phyloP scores from a whole-genome alignment of 1,139 yeast species.

The Tardiomyces depauwii region DNA sequence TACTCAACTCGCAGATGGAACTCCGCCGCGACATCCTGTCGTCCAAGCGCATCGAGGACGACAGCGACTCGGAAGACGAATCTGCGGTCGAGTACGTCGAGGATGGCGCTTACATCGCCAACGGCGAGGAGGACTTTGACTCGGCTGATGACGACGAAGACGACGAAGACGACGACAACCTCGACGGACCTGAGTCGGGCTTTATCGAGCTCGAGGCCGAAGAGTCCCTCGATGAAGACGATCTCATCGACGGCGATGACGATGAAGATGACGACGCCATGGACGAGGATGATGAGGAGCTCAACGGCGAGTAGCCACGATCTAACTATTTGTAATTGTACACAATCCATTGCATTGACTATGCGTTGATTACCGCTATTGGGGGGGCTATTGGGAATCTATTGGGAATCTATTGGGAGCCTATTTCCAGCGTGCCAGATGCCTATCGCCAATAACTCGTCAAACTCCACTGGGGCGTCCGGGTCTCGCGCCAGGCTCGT shows the following conservation, averaged over 20 bases:
- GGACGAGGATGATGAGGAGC: slow-evolving; percentile 15
- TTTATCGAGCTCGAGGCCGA: slow-evolving; percentile 29
- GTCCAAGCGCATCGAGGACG: slow-evolving; percentile 27
- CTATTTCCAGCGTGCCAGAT: no score
- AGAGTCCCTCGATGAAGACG: slow-evolving; percentile 28
- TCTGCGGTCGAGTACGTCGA: slow-evolving; percentile 40
- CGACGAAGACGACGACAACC: slow-evolving; percentile 9
- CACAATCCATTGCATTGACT: no score
- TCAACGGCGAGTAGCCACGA: slow-evolving; percentile 18
- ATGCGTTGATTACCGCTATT: no score
- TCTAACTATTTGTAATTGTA: not conserved
- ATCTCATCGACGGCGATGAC: slow-evolving; percentile 20
- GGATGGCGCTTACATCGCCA: slow-evolving; percentile 37
- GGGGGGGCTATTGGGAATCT: no score
- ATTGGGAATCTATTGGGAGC: no score
- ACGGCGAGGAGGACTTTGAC: slow-evolving; percentile 27
- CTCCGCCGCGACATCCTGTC: slow-evolving; percentile 47
- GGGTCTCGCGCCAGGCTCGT: no score
- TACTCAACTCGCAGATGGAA: slow-evolving; percentile 58
- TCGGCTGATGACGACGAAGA: slow-evolving; percentile 5
- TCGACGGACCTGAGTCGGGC: slow-evolving; percentile 21
- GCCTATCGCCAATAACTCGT: no score
- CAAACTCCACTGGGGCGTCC: no score
- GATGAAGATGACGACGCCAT: slow-evolving; percentile 13
- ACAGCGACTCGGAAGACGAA: slow-evolving; percentile 31